Conservation (phyloP, 768 basidiomycete species). For the Lentinula lateritia region DNA sequence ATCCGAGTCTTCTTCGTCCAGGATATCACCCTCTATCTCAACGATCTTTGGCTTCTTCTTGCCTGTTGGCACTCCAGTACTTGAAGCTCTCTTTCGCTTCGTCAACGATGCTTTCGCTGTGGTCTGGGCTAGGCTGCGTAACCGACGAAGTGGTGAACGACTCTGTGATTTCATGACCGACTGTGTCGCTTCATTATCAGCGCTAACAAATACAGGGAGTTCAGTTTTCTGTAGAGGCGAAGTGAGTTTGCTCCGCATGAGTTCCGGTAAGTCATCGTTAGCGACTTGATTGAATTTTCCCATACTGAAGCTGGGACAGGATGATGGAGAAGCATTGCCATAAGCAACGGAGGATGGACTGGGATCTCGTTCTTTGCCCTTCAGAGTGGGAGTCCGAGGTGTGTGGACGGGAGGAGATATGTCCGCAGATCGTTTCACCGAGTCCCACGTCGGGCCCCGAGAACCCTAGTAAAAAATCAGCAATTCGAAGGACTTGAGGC, state of each 20-base stretch:
- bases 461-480: background rate
- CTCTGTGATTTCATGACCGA: background rate
- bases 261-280: background rate
- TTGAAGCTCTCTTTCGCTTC: background rate
- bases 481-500: background rate
- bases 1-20: background rate
- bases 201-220: background rate
- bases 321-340: background rate
- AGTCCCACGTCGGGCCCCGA: background rate
- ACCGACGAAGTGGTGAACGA: background rate
- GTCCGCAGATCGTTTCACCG: too few species aligned
- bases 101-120: background rate
- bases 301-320: background rate
- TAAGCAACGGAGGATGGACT: background rate
- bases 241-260: background rate
- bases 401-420: background rate
- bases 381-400: background rate
- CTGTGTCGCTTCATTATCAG: background rate
- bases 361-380: background rate
- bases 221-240: background rate
- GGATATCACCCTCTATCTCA: background rate
- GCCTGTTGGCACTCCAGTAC: background rate
- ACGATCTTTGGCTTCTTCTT: background rate
- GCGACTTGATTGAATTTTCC: background rate
- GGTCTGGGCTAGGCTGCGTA: background rate